Evolutionary conservation across 257 asterid species (phyloP).

Genomic region (Solanum chmielewskii): DNA sequence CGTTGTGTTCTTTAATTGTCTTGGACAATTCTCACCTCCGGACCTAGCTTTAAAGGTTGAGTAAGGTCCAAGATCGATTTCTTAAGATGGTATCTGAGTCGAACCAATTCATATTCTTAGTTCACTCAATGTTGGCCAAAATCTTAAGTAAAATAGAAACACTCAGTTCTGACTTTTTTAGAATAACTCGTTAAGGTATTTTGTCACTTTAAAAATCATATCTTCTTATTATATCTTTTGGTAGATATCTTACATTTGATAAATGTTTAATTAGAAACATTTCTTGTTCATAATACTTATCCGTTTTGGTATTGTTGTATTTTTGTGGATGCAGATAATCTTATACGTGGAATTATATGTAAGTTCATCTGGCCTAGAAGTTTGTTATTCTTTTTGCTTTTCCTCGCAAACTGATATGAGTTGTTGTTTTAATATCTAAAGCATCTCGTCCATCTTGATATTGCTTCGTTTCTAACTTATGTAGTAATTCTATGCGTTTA

Average conservation of each 20-base stretch:
- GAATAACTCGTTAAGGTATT: background rate
- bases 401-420: background rate
- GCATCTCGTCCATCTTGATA: background rate
- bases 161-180: background rate
- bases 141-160: background rate
- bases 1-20: background rate
- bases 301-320: background rate
- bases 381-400: background rate
- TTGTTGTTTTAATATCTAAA: background rate
- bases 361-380: slow-evolving; percentile 29
- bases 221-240: background rate
- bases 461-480: background rate
- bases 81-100: background rate
- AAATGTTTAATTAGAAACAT: background rate
- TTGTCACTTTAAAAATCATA: background rate
- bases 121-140: background rate
- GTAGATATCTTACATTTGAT: background rate
- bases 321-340: slow-evolving; percentile 55
- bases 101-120: background rate
- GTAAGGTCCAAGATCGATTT: background rate
- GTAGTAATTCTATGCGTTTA: background rate
- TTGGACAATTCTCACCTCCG: background rate
- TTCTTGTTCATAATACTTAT: slow-evolving; percentile 4
- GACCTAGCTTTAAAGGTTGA: background rate
- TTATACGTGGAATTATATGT: slow-evolving; percentile 87